Evolutionary conservation across 2,329 filamentous ascomycete genomes (phyloP).

Genomic region (Penicillium griseofulvum): DNA sequence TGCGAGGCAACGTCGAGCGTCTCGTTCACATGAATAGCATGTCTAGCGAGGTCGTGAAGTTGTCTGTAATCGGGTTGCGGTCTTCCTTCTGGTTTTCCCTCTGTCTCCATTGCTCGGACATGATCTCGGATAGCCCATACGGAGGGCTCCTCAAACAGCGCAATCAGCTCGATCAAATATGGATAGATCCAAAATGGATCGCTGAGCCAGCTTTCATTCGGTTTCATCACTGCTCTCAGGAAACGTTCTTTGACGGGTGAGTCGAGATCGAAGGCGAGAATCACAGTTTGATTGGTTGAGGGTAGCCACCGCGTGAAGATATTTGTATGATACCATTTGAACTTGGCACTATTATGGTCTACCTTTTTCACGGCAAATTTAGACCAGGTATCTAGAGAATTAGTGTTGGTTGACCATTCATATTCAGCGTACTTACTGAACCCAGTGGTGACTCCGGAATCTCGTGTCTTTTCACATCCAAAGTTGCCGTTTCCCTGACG

Average conservation of each 20-base stretch:
- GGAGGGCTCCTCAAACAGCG: conserved; percentile 24
- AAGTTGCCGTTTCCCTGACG: background rate
- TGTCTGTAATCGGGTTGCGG: conserved; percentile 22
- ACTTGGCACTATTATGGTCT: background rate
- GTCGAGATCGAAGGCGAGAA: conserved; percentile 13
- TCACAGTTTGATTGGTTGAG: conserved; percentile 16
- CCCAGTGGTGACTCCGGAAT: background rate
- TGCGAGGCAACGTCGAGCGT: conserved; percentile 27
- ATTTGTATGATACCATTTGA: conserved; percentile 3
- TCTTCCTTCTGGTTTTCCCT: conserved; percentile 1
- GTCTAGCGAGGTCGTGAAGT: conserved; percentile 31
- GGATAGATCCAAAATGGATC: conserved; percentile 22
- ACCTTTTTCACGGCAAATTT: conserved; percentile 5
- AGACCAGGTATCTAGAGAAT: conserved; percentile 7
- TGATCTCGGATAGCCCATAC: conserved; percentile 29
- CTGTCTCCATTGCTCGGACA: conserved; percentile 26
- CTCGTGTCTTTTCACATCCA: conserved; percentile 4
- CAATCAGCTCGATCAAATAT: conserved; percentile 15
- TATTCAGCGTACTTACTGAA: background rate
- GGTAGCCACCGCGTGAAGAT: conserved; percentile 14
- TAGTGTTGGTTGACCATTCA: background rate
- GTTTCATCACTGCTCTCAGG: background rate
- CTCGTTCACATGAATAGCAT: conserved; percentile 34
- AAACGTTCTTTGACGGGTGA: background rate
- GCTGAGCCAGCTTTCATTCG: background rate